Conservation (phyloP, 305 asterid species). For the Euphrasia arctica region DNA sequence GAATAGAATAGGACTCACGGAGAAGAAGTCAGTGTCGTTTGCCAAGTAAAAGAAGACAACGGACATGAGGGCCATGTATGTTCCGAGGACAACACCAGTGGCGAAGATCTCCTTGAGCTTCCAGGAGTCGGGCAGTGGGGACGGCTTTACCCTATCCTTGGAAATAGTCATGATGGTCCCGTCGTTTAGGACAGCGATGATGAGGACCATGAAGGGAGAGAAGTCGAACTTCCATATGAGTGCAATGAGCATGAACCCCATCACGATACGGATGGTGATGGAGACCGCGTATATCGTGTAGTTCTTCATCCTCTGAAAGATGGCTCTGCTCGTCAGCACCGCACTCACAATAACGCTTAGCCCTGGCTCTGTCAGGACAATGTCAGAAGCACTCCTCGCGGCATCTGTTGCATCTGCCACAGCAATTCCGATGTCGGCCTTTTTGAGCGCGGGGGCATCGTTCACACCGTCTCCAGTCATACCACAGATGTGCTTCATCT, state of each 20-base stretch:
- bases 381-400: slow-evolving; percentile 87
- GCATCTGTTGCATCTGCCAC: slow-evolving; percentile 98
- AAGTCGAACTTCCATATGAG: slow-evolving; percentile 89
- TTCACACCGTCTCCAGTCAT: slow-evolving; percentile 99
- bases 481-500: slow-evolving; percentile 83
- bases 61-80: slow-evolving; percentile 73
- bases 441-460: slow-evolving; percentile 91
- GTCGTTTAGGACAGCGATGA: slow-evolving; percentile 83
- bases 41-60: slow-evolving; percentile 75
- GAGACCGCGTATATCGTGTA: slow-evolving; percentile 94
- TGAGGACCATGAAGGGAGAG: slow-evolving; percentile 91
- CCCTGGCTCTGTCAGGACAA: slow-evolving; percentile 90
- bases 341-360: slow-evolving; percentile 90
- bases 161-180: slow-evolving; percentile 99
- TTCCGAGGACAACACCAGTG: slow-evolving; percentile 79
- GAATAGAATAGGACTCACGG: slow-evolving; percentile 36
- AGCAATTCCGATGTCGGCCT: slow-evolving; percentile 91
- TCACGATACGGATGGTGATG: slow-evolving; percentile 83
- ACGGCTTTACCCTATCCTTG: slow-evolving; percentile 89
- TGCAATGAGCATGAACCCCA: slow-evolving; percentile 90
- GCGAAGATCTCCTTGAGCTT: slow-evolving; percentile 88
- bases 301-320: slow-evolving; percentile 96
- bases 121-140: slow-evolving; percentile 93
- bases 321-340: slow-evolving; percentile 86
- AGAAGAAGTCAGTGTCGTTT: slow-evolving; percentile 68